These are phyloP conservation scores for Russula sp. DNA, from an alignment of 768 basidiomycete species.

Conservation along the genomic window DNA sequence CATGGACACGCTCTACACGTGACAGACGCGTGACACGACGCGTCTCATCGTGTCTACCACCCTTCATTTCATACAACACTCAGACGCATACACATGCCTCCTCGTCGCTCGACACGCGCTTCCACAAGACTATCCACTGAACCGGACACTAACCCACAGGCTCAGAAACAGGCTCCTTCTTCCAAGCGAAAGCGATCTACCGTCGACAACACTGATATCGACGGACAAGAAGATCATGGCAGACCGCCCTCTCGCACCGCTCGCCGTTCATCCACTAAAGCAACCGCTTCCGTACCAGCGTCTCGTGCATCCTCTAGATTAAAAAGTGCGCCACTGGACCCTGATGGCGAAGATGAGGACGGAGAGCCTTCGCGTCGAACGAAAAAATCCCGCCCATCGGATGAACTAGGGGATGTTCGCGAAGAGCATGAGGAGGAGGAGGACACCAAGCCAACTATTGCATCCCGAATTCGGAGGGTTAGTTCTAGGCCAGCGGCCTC, in stretches of 20 bases:
- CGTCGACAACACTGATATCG: conserved; percentile 9
- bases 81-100: conserved; percentile 24
- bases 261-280: conserved; percentile 21
- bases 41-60: conserved; percentile 16
- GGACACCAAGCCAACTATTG: conserved; percentile 17
- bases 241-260: conserved; percentile 24
- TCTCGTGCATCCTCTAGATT: conserved; percentile 23
- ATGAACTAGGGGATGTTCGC: conserved; percentile 23
- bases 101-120: conserved; percentile 30
- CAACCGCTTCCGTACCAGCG: conserved; percentile 5
- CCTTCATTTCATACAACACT: neutral
- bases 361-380: conserved; percentile 23
- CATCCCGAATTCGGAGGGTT: conserved; percentile 11
- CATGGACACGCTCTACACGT: conserved; percentile 7
- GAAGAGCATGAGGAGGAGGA: conserved; percentile 29
- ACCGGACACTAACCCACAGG: conserved; percentile 5
- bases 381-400: conserved; percentile 26
- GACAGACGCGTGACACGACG: conserved; percentile 29
- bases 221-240: conserved; percentile 14
- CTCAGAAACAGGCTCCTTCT: neutral
- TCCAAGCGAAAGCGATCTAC: conserved; percentile 28
- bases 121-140: conserved; percentile 22
- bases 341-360: conserved; percentile 19
- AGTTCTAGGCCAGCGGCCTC: neutral
- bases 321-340: conserved; percentile 11